Evolutionary conservation across 306 rosid species (phyloP).

Genomic region (Abrus pulchellus): DNA sequence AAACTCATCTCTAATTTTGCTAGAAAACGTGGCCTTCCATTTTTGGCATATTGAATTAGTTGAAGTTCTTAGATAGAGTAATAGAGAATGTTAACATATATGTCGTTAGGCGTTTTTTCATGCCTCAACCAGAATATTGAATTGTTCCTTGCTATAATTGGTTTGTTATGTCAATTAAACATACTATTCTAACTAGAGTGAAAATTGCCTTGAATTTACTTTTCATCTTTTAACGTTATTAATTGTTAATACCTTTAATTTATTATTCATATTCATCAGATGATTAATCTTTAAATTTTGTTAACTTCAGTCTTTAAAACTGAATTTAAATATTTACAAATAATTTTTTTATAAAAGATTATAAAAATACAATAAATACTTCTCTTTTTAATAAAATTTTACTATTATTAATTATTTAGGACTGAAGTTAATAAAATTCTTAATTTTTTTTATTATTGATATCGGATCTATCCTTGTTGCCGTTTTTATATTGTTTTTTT

Average conservation of each 20-base stretch:
- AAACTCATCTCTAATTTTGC: not conserved
- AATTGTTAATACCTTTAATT: not conserved
- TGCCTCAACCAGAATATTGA: not conserved
- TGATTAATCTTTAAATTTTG: not conserved
- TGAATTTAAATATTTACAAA: no score
- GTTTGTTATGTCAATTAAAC: not conserved
- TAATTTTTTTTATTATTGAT: not conserved
- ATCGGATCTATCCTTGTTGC: not conserved
- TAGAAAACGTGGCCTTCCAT: no score
- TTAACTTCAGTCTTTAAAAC: no score
- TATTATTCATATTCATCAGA: not conserved
- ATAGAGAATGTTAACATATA: not conserved
- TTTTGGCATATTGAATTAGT: no score
- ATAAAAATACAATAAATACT: no score
- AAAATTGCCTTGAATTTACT: not conserved
- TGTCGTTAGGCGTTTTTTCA: not conserved
- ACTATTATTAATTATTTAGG: no score
- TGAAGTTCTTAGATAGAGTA: not conserved
- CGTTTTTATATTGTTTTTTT: not conserved
- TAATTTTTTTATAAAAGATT: no score
- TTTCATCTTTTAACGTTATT: not conserved
- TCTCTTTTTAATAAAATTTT: no score
- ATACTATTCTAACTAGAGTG: not conserved
- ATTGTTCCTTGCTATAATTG: not conserved
- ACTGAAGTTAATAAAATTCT: no score